Conservation (phyloP, 345 rosid species). For the Laguncularia racemosa region DNA sequence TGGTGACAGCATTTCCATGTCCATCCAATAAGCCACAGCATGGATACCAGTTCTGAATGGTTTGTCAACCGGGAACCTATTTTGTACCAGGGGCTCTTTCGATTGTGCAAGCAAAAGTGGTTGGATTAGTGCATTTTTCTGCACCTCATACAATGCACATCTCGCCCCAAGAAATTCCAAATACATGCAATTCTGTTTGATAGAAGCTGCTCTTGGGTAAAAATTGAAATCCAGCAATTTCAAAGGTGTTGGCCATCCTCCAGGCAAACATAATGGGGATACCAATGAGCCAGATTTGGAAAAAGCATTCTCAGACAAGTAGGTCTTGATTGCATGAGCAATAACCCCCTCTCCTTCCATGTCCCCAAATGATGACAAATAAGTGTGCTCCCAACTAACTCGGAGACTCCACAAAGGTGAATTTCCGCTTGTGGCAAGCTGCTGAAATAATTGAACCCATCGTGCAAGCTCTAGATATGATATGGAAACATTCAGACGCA, state of each 20-base stretch:
- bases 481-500: constrained; percentile 35
- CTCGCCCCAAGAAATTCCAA: constrained; percentile 70
- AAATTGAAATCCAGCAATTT: constrained; percentile 44
- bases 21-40: constrained; percentile 6
- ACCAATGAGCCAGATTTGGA: constrained; percentile 23
- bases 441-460: constrained; percentile 81
- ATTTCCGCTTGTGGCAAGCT: constrained; percentile 66
- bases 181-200: constrained; percentile 76
- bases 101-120: no score
- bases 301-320: constrained; percentile 31
- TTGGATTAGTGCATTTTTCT: no score
- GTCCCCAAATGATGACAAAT: constrained; percentile 67
- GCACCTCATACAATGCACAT: constrained; percentile 29
- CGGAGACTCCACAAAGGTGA: constrained; percentile 74
- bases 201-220: constrained; percentile 57
- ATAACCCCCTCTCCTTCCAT: constrained; percentile 46
- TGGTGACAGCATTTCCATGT: constrained; percentile 22
- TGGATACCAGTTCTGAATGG: no score
- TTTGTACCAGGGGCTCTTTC: no score
- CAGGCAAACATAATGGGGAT: constrained; percentile 47
- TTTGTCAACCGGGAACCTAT: no score
- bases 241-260: constrained; percentile 85
- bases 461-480: constrained; percentile 83
- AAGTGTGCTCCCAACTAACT: constrained; percentile 88
- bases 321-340: constrained; percentile 38